Percentiles rank a stretch among this genome's conserved stretches.
phyloP scores from a whole-genome alignment of 176 grass and related monocot genomes.

The Musa schizocarpa region DNA sequence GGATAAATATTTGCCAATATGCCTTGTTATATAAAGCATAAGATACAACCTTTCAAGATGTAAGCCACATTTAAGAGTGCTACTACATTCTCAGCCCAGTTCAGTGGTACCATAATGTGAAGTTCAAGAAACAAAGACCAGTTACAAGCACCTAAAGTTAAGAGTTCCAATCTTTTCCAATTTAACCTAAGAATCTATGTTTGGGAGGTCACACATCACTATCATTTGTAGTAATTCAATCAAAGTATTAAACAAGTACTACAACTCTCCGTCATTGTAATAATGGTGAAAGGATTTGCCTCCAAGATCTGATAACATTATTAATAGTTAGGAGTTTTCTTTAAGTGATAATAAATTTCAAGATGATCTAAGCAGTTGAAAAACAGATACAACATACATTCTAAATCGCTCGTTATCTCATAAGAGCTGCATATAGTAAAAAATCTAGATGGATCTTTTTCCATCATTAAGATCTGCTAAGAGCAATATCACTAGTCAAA shows the following conservation, averaged over 20 bases:
- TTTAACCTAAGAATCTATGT: neutral
- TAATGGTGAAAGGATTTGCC: neutral
- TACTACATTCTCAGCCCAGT: no score
- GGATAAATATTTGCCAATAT: no score
- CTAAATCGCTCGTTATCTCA: neutral
- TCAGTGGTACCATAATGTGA: no score
- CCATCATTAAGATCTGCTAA: neutral
- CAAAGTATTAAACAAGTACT: neutral
- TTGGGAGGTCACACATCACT: neutral
- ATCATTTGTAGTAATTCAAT: neutral
- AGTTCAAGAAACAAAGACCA: neutral
- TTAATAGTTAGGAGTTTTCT: neutral
- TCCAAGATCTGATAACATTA: neutral
- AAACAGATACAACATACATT: neutral
- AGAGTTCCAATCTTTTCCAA: neutral
- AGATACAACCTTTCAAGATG: no score
- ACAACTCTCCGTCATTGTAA: neutral
- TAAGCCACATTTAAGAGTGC: no score
- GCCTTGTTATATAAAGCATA: no score
- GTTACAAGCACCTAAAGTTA: no score
- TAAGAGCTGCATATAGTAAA: neutral
- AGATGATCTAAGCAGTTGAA: neutral
- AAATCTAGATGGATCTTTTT: neutral
- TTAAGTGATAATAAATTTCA: neutral
- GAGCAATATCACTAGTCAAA: neutral